Evolutionary conservation across 805 yeast genomes (phyloP), one percentile per base, ranked within the genome.

Genomic region (Teunomyces pallodes): DNA sequence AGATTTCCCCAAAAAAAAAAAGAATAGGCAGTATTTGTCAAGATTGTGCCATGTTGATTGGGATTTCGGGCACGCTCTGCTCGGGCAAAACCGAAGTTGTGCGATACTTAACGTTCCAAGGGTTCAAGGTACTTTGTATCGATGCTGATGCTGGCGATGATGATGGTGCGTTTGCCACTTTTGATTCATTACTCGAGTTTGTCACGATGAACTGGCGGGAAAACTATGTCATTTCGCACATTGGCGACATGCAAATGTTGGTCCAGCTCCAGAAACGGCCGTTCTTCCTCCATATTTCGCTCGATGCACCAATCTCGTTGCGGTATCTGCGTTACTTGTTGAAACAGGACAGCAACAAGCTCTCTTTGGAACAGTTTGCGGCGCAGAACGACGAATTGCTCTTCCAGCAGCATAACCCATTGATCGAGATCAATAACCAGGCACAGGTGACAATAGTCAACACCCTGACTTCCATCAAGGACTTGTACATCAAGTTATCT

Each of bases 241-340:
- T 86, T 9, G 63, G 66, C 2, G 70, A 70, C 17, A 53, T 75
- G 10, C 66, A 63, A 4, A 61, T 76, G 43, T 70, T 86, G 24
- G 69, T 72, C 2, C 67, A 64, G 20, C 64, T 87, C 4, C 70
- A 77, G 30, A 82, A 84, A 51, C 69, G 96, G 47, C 97, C 97
- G 0, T 91, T 88, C 61, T 90, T 90, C 60, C 75, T 90, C 20
- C 96, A 90, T 61, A 56, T 91, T 3, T 77, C 88, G 5, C 72
- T 89, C 1, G 96, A 88, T 57, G 89, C 96, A 0, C 87, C 96
- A 1, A 56, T 82, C 10, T 59, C 60, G 9, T 54, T 79, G 31
- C 73, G 95, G 43, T 70, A 61, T 51, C 55, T 65, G 41, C 54
- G 81, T 17, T 66, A 61, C 55, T 46, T 52, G 32, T 43, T 57